A percentile compares a stretch with the other conserved stretches of the same genome.
Evolutionary conservation across 2,329 filamentous ascomycete genomes (phyloP).

Genomic region (Fusarium devonianum): DNA sequence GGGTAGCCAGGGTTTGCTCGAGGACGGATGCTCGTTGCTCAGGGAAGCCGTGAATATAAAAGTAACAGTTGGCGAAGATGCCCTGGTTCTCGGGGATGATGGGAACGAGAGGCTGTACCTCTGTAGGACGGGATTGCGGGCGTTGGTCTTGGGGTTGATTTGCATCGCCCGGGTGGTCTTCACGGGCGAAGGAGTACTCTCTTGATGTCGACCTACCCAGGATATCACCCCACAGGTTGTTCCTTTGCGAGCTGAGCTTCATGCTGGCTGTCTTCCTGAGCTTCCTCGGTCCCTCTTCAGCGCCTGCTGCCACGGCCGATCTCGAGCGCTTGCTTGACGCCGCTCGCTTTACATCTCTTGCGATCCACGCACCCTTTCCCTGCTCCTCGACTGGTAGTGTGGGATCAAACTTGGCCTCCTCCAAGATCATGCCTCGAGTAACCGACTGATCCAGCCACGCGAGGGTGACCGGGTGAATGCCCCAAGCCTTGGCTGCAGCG

Average conservation of each 20-base stretch:
- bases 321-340: conserved; percentile 67
- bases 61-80: conserved; percentile 64
- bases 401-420: conserved; percentile 86
- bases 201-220: conserved; percentile 58
- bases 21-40: conserved; percentile 58
- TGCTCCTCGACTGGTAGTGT: conserved; percentile 72
- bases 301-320: conserved; percentile 53
- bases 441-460: conserved; percentile 89
- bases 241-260: conserved; percentile 79
- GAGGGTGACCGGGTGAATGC: conserved; percentile 77
- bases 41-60: conserved; percentile 68
- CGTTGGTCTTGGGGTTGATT: conserved; percentile 15
- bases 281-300: conserved; percentile 74
- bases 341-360: conserved; percentile 54
- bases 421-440: conserved; percentile 86
- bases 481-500: conserved; percentile 83
- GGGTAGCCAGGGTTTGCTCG: conserved; percentile 55
- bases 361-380: conserved; percentile 78
- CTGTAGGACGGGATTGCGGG: conserved; percentile 8
- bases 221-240: conserved; percentile 91
- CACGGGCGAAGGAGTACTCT: conserved; percentile 45
- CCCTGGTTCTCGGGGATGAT: conserved; percentile 39
- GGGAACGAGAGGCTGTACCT: conserved; percentile 17
- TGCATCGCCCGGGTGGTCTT: conserved; percentile 21
- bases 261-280: conserved; percentile 86